Evolutionary conservation across 108 stramenopile species (phyloP).

Genomic region (Pseudonitzschia multiseries): DNA sequence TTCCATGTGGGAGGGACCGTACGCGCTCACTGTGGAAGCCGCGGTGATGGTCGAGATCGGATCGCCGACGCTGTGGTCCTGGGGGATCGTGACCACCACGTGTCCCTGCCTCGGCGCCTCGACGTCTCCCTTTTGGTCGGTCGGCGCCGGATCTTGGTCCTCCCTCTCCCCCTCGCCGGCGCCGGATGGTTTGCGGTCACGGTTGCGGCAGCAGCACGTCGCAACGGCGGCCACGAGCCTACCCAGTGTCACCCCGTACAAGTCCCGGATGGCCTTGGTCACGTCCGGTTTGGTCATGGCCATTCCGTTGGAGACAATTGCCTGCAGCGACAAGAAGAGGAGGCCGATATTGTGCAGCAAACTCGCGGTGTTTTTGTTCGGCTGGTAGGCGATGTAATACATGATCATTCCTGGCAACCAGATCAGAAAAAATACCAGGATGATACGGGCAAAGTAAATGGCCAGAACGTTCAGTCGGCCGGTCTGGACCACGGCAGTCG

Average conservation of each 20-base stretch:
- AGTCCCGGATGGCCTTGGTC: not conserved
- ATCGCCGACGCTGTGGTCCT: too few species aligned
- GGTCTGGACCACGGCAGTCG: not conserved
- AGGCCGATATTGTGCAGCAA: slow-evolving; percentile 8
- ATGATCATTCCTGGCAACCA: slow-evolving; percentile 15
- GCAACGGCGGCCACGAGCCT: too few species aligned
- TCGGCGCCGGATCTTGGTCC: too few species aligned
- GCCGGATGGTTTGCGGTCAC: too few species aligned
- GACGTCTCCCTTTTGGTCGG: too few species aligned
- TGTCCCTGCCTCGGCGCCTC: too few species aligned
- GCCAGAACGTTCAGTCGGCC: slow-evolving; percentile 7
- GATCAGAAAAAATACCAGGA: slow-evolving; percentile 1
- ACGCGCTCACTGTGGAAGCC: too few species aligned
- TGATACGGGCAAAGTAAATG: slow-evolving; percentile 1
- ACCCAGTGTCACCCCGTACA: not conserved
- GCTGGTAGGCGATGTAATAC: slow-evolving; percentile 7
- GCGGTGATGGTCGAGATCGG: too few species aligned
- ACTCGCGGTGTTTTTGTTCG: not conserved
- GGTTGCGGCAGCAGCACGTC: too few species aligned
- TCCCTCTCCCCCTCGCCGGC: too few species aligned
- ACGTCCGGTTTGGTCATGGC: slow-evolving; percentile 11
- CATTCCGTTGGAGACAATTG: slow-evolving; percentile 9
- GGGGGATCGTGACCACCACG: too few species aligned
- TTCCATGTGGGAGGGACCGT: too few species aligned
- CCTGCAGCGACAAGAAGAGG: slow-evolving; percentile 7